Evolutionary conservation across 179 eudicot species (phyloP).

Genomic region (Monotropa hypopitys): DNA sequence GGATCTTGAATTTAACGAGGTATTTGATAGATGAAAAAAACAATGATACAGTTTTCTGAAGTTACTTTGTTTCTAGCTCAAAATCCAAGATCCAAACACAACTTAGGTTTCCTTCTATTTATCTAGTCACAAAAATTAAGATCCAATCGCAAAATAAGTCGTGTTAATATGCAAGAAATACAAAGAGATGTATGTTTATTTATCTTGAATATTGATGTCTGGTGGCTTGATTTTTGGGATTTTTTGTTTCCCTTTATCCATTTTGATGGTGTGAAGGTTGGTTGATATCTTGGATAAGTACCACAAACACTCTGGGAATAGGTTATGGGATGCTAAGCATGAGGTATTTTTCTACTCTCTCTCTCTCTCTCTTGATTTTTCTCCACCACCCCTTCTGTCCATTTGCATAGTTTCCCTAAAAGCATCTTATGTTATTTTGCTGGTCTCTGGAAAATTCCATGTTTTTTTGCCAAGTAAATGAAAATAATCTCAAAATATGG

Average conservation of each 20-base stretch:
- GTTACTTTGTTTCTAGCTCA: not conserved
- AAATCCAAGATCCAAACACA: not conserved
- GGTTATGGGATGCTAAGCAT: slow-evolving; percentile 85
- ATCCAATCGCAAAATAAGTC: not conserved
- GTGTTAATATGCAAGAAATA: not conserved
- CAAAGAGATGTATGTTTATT: not conserved
- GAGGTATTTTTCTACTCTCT: slow-evolving; percentile 29
- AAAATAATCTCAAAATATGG: slow-evolving; percentile 16
- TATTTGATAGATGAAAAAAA: not conserved
- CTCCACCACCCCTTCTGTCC: not conserved
- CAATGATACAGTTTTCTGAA: not conserved
- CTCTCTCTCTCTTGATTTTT: not conserved
- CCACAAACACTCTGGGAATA: slow-evolving; percentile 39
- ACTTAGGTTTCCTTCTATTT: not conserved
- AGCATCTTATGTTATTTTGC: not conserved
- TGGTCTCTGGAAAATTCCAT: not conserved
- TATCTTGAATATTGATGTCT: not conserved
- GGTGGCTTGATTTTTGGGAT: not conserved
- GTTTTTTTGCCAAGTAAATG: slow-evolving; percentile 29
- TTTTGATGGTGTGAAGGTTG: slow-evolving; percentile 27
- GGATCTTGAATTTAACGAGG: not conserved
- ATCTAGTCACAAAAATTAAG: not conserved
- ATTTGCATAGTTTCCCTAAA: not conserved
- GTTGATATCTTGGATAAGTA: slow-evolving; percentile 45
- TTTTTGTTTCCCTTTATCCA: not conserved